Evolutionary conservation across 352 stramenopile species (phyloP), one percentile per base, ranked within the genome.

Genomic region (Elongisporangium undulatum): DNA sequence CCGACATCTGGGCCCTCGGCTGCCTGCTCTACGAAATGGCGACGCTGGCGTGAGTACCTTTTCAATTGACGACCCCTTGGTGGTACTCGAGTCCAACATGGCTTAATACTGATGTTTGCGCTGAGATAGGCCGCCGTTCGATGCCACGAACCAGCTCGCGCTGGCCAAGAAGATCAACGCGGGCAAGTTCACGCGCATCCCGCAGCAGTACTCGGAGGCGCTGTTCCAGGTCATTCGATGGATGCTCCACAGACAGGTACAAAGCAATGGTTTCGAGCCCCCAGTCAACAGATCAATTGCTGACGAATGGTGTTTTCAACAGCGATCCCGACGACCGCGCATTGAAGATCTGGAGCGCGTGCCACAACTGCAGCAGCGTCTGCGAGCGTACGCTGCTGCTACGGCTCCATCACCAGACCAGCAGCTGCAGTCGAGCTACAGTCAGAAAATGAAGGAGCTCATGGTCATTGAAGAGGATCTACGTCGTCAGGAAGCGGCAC

Each of bases 101-200:
- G 4, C n/a, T 15, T 59, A 4, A 48, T 15, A 21, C 2, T 64
- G 19, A 29, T 8, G 26, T 24, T 38, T 13, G 19, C 0, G 39
- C 2, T 38, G 2, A 10, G 50, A n/a, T 29, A 86, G 80, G 9
- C 92, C 92, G 23, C 92, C 92, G 39, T 98, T 98, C 62, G 89
- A 98, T 49, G 92, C 91, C 10, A 92, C 85, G 4, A 97, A 97
- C 67, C 90, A 97, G 61, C 68, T 97, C 22, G 87, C 91, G 56
- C 69, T 98, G 17, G 91, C 92, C 29, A 95, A 97, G 69, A 97
- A 97, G 61, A 98, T 98, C 71, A 97, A 96, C 58, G 85, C 87
- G 23, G 89, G 91, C 67, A 94, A 94, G 64, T 97, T 97, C 62
- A 79, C 78, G 23, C 85, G 89, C 24, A 97, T 98, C 61, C 91